Percentiles rank a stretch among this genome's conserved stretches.
These are phyloP conservation scores for Fragaria ananassa DNA, from an alignment of 306 rosid species.

Conservation along the genomic window DNA sequence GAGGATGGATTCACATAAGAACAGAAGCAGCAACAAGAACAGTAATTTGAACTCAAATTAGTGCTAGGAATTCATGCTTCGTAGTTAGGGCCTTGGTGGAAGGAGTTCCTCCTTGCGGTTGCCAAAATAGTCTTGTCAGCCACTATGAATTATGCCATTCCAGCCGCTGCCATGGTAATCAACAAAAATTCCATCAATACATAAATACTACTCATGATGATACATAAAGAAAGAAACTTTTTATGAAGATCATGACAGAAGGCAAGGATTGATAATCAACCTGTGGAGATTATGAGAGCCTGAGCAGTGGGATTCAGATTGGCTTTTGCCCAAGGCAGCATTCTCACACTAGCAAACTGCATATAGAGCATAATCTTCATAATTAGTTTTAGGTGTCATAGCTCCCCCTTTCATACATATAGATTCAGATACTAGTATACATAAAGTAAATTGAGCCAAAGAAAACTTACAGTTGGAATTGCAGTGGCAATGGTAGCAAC, in stretches of 20 bases:
- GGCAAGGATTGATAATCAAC: constrained; percentile 48
- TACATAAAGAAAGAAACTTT: not conserved
- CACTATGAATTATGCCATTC: constrained; percentile 96
- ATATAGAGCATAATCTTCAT: constrained; percentile 13
- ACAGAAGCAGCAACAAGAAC: constrained; percentile 1
- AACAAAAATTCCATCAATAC: not conserved
- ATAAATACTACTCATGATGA: not conserved
- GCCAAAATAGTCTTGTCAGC: constrained; percentile 97
- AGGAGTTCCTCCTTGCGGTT: constrained; percentile 91
- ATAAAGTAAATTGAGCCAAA: not conserved
- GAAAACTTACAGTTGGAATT: constrained; percentile 71
- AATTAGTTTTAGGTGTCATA: not conserved
- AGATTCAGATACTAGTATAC: not conserved
- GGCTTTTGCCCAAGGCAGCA: constrained; percentile 98
- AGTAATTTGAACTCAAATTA: not conserved
- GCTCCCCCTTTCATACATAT: not conserved
- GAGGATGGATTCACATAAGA: constrained; percentile 21
- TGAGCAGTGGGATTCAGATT: constrained; percentile 91
- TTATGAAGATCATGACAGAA: not conserved
- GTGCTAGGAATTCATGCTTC: constrained; percentile 32
- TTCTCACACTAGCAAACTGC: constrained; percentile 90
- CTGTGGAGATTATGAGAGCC: constrained; percentile 95
- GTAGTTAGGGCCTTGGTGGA: constrained; percentile 42
- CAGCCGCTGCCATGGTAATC: constrained; percentile 61
- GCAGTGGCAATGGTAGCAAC: constrained; percentile 86